phyloP scores from a whole-genome alignment of 371 early-diverging fungal species.

The Modicella reniformis region DNA sequence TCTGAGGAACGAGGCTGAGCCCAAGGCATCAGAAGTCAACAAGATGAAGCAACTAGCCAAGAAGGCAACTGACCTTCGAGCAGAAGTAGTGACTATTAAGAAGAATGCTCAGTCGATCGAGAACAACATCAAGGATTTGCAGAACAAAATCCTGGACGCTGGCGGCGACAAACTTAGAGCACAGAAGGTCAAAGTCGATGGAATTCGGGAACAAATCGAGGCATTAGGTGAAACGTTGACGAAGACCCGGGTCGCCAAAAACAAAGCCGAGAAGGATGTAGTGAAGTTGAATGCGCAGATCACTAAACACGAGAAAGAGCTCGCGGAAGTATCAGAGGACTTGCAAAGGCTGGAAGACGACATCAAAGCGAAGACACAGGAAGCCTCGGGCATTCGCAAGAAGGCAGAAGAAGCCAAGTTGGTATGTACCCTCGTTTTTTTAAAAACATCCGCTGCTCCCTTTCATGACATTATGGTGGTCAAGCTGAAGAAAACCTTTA shows the following conservation, averaged over 20 bases:
- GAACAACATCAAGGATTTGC: constrained; percentile 75
- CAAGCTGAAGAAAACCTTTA: background rate
- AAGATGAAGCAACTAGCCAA: constrained; percentile 55
- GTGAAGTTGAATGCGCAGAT: constrained; percentile 71
- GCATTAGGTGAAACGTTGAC: constrained; percentile 66
- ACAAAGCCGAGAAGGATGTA: constrained; percentile 81
- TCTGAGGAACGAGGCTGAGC: constrained; percentile 61
- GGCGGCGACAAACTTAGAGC: constrained; percentile 88
- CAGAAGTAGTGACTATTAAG: constrained; percentile 55
- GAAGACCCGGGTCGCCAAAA: constrained; percentile 74
- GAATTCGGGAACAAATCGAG: constrained; percentile 82
- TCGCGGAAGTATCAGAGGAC: constrained; percentile 68
- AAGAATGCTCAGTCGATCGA: constrained; percentile 65
- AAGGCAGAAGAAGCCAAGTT: constrained; percentile 63
- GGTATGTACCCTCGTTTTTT: constrained; percentile 43
- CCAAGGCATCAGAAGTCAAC: constrained; percentile 59
- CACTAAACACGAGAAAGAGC: constrained; percentile 74
- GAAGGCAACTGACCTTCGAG: constrained; percentile 58
- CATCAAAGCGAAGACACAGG: constrained; percentile 59
- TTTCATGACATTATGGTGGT: background rate
- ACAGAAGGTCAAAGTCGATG: constrained; percentile 89
- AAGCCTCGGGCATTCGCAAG: constrained; percentile 61
- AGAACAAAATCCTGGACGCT: constrained; percentile 88
- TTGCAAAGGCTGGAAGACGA: constrained; percentile 68
- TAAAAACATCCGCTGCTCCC: too few relatives aligned